Percentiles rank a stretch among this genome's conserved stretches.
Conservation (phyloP, 805 yeast species). For the Kockiozyma suomiensis region DNA sequence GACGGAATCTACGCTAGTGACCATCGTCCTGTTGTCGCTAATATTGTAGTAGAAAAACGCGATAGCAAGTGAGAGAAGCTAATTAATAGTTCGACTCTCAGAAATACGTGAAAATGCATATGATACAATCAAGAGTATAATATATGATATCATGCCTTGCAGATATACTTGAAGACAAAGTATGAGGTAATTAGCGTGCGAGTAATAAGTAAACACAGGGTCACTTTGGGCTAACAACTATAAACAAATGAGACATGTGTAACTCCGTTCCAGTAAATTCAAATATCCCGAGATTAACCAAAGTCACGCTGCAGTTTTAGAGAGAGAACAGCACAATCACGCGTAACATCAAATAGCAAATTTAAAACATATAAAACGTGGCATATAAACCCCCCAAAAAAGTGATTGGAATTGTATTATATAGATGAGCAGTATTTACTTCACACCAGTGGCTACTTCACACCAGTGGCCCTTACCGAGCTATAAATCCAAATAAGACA, state of each 20-base stretch:
- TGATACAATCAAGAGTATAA: not conserved
- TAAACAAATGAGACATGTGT: not conserved
- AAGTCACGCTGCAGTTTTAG: not conserved
- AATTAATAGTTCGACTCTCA: not conserved
- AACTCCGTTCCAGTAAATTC: conserved; percentile 4
- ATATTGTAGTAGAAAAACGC: conserved; percentile 8
- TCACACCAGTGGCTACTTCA: no score
- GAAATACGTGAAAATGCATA: not conserved
- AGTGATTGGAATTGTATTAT: not conserved
- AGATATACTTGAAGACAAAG: no score
- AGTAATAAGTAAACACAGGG: not conserved
- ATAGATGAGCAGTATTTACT: not conserved
- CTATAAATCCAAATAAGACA: not conserved
- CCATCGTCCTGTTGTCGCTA: conserved; percentile 29
- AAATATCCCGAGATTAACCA: not conserved
- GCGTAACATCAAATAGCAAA: not conserved
- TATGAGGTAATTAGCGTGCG: no score
- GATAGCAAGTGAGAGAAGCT: not conserved
- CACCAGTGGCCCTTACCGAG: no score
- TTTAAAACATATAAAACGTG: not conserved
- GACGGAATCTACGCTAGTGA: conserved; percentile 24
- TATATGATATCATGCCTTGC: no score
- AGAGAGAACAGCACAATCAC: not conserved
- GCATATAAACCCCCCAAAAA: not conserved
- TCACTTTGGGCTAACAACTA: not conserved